Base-by-base conservation (phyloP, 2,329 filamentous ascomycete species). In the Sporothrix luriei region DNA sequence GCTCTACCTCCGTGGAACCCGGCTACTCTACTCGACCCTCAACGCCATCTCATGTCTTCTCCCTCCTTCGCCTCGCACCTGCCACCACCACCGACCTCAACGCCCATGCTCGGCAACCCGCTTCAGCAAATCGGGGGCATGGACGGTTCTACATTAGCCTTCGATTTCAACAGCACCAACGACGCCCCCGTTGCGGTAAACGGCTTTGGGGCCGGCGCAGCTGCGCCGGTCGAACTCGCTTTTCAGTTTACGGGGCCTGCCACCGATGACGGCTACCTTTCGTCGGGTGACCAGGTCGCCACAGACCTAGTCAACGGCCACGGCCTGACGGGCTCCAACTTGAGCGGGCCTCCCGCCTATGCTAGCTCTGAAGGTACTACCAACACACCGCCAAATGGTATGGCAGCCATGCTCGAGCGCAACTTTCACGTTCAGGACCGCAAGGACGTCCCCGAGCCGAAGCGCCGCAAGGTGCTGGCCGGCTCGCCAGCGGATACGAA, bases 391-490 rank as follows among this genome's bases (percentile, higher is more conserved):
- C 52, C 69, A 13, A 71, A 64, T 43, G 72, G 87, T 33, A 84
- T 87, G 73, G 83, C 84, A 11, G 80, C 80, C 69, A 87, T 93
- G 80, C 87, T 97, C 59, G 92, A 96, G 78, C 86, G 88, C 43
- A 83, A 93, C 77, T 92, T 94, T 77, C 89, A 90, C 73, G 86
- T 96, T 16, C 85, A 91, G 73, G 85, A 90, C 66, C 90, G 93
- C 33, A 74, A 82, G 76, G 72, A 83, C 78, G 76, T 82, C 40
- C 83, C 84, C 2, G 87, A 91, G 24, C 81, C 84, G 38, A 94
- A 94, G 79, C 88, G 88, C 66, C 80, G 88, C 68, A 93, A 88
- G 76, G 78, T 85, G 62, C 55, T 21, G 2, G 24, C 40, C 14
- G 49, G 46, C 6, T 21, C 7, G 9, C 68, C 49, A 43, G 26